Evolutionary conservation across 2,329 filamentous ascomycete species (phyloP), one percentile per base, ranked within the genome.

Genomic region (Mycocentrospora acerina): DNA sequence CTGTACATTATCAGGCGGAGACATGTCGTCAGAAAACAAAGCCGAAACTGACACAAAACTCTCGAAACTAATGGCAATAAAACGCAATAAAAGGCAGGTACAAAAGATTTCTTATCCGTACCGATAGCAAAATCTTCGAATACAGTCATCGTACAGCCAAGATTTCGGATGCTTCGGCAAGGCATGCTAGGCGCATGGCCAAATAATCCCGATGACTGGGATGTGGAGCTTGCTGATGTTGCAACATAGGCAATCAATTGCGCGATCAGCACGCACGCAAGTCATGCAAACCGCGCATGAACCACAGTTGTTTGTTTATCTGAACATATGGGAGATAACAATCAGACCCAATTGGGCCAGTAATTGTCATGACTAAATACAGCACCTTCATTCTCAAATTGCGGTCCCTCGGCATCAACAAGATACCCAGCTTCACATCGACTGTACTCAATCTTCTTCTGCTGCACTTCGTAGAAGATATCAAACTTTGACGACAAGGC

Each of bases 381-480:
- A 9, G 22, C 7, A 14, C 37, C 36, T 14, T 32, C 31, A 3
- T 39, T 32, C 15, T 42, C 39, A 16, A 37, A 31, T 27, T 54
- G 52, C 7, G 76, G 75, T 0, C 80, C 80, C 56, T 84, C 80
- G 3, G 75, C 73, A 22, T 71, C 70, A 0, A 77, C 27, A 22
- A 83, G 84, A n/a, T n/a, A n/a, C n/a, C n/a, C n/a, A n/a, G n/a
- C n/a, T n/a, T n/a, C n/a, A n/a, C n/a, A n/a, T 10, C 71, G 70
- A 1, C 67, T 66, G 46, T 77, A 84, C 3, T 64, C 57, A 0
- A 85, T 76, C 30, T 71, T 72, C 4, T 70, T 67, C 59, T 76
- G 74, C 26, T 69, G 59, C 24, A 60, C 26, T 14, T 59, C 60
- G 35, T 82, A 84, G 44, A 82, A 82, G 0, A 39, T 40, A 48